Evolutionary conservation across 2,329 filamentous ascomycete species (phyloP).

Genomic region (Blastomyces parvus): DNA sequence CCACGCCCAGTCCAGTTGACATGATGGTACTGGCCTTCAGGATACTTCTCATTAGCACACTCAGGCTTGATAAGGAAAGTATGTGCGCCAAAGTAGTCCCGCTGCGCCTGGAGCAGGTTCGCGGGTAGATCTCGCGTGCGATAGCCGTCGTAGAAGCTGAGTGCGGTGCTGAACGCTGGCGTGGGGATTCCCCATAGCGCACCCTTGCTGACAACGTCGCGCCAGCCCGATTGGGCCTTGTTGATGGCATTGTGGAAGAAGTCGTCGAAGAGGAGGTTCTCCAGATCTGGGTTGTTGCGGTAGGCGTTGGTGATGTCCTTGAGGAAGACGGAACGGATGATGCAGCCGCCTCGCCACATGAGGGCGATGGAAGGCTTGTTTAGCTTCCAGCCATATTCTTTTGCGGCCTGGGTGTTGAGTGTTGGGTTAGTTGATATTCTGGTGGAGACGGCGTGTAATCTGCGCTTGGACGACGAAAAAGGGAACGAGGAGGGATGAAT

Average conservation of each 20-base stretch:
- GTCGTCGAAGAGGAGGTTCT: conserved; percentile 97
- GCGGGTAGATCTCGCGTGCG: conserved; percentile 93
- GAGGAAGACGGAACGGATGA: conserved; percentile 98
- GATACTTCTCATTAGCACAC: conserved; percentile 66
- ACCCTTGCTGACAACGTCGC: conserved; percentile 81
- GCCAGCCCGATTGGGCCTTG: conserved; percentile 87
- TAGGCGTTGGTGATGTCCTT: conserved; percentile 99
- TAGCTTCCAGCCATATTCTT: conserved; percentile 95
- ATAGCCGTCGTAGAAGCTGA: conserved; percentile 99
- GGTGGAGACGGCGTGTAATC: not conserved
- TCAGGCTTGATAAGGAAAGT: conserved; percentile 85
- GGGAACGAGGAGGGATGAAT: not conserved
- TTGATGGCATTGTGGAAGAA: conserved; percentile 99
- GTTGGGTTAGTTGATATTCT: conserved; percentile 8
- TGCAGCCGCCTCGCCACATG: conserved; percentile 99
- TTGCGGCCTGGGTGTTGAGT: conserved; percentile 60
- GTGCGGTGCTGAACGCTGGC: conserved; percentile 89
- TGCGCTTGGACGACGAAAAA: not conserved
- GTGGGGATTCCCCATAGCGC: conserved; percentile 92
- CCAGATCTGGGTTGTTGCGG: conserved; percentile 83
- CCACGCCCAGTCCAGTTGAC: conserved; percentile 99
- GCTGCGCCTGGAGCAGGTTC: conserved; percentile 97
- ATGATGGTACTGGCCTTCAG: conserved; percentile 79
- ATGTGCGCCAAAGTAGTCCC: conserved; percentile 98
- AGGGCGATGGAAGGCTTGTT: conserved; percentile 99